Base-by-base conservation (phyloP, 176 grass and related monocot species). In the Chrysopogon serrulatus region DNA sequence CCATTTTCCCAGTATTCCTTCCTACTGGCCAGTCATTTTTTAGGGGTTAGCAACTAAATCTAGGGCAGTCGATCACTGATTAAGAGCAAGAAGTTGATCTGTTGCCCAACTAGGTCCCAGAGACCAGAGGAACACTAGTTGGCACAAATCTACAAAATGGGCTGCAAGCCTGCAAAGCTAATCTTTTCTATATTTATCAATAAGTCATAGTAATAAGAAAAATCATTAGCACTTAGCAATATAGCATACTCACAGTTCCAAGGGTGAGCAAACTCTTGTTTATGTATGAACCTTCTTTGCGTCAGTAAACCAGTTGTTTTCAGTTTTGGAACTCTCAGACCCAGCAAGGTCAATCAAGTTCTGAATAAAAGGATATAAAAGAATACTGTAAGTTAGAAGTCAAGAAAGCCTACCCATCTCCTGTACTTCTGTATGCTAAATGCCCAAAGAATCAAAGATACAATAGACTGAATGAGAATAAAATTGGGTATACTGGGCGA, bases 301-400 rank as follows among this genome's bases (percentile, higher is more conserved):
- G 93, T 49, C 96, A n/a, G 87, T 81, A 98, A 83, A 49, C 96
- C 96, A 80, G 91, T 95, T 85, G 96, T 98, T 92, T 92, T 98
- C 96, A 71, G 96, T 90, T 84, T 98, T 98, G 10, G 96, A 98
- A 86, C 96, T 98, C 90, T 98, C 96, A 53, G 93, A 98, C 2
- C 96, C 96, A 72, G 96, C 96, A 84, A 98, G 93, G 73, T 98
- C 96, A 93, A 98, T 98, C 83, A 98, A 92, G 80, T 98, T 93
- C 96, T 98, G 80, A 74, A 32, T 75, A 80, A 86, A 81, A 78
- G 47, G 32, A 79, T 67, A 81, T 79, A 62, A 83, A 67, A 26
- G 40, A n/a, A 63, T 51, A 68, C 44, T 65, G 62, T 37, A 71
- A 88, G 56, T 79, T 56, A 61, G 9, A 42, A 11, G 24, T 36